These are phyloP conservation scores for Tubosaeta brunneosetosa DNA, from an alignment of 768 basidiomycete species.

Conservation along the genomic window DNA sequence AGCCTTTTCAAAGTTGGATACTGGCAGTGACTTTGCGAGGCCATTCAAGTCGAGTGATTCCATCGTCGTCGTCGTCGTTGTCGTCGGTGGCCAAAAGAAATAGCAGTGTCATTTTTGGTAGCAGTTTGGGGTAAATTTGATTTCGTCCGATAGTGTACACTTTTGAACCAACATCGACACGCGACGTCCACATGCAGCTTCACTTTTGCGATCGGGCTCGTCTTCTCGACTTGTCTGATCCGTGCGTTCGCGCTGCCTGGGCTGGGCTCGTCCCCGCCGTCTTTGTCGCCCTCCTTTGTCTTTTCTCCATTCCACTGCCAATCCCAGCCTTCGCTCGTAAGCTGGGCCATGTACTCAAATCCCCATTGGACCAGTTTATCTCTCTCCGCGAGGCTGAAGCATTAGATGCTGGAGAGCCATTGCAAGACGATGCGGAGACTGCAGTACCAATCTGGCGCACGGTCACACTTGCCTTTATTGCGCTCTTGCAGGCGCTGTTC, in stretches of 20 bases:
- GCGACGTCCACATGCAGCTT: slow-evolving; percentile 8
- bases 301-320: slow-evolving; percentile 32
- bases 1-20: slow-evolving; percentile 63
- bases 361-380: slow-evolving; percentile 38
- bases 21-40: slow-evolving; percentile 70
- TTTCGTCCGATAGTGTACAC: neutral
- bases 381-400: slow-evolving; percentile 56
- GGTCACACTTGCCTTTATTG: slow-evolving; percentile 49
- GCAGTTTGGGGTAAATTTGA: slow-evolving; percentile 2
- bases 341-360: slow-evolving; percentile 15
- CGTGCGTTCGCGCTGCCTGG: slow-evolving; percentile 52
- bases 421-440: neutral
- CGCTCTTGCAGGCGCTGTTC: slow-evolving; percentile 49
- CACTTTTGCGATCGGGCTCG: slow-evolving; percentile 12
- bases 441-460: slow-evolving; percentile 55
- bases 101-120: neutral
- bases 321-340: slow-evolving; percentile 21
- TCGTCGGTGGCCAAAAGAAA: neutral
- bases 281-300: slow-evolving; percentile 41
- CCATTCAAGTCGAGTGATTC: slow-evolving; percentile 78
- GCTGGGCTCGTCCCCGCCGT: slow-evolving; percentile 44
- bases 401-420: slow-evolving; percentile 24
- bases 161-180: neutral
- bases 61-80: slow-evolving; percentile 37
- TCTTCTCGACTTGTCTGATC: slow-evolving; percentile 37